Base-by-base conservation (phyloP, 2,329 filamentous ascomycete species). In the Berkeleyomyces rouxiae region DNA sequence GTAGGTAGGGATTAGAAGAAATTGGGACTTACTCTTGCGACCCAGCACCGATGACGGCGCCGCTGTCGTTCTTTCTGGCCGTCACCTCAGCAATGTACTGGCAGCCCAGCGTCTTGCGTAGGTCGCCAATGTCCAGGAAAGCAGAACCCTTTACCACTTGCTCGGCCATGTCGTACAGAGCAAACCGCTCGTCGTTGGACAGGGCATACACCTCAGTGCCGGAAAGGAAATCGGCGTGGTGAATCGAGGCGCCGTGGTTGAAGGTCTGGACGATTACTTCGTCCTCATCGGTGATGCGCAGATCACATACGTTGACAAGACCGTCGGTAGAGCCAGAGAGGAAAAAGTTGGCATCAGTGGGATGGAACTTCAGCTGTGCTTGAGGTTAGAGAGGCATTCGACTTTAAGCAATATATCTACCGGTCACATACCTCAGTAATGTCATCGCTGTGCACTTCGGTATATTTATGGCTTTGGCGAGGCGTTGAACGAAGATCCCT, bases 321-420 rank as follows among this genome's bases (percentile, higher is more conserved):
- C 87, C 87, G 72, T 93, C 88, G 11, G 87, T 92, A 44, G 86
- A 89, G 51, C 86, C 87, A 1, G 87, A 89, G 9, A 92, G 77
- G 4, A 92, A 79, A 13, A 87, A 75, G 53, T 80, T 77, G 0
- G 81, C 77, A 58, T 80, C 75, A 2, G 72, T 74, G 0, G 84
- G 83, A 71, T 88, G 84, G 68, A 84, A 83, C 69, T 68, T 64
- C 2, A 76, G 72, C 11, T 65, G 44, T 23, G 47, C 7, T 57
- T 9, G 47, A 23, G 36, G 46, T 65, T 43, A 61, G 42, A 46
- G 31, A 7, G 7, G 7, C 16, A 9, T 31, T 2, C 11, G 1
- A 10, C 9, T 16, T 37, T 13, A 44, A 1, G 39, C 31, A 13
- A 9, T 57, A 36, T 16, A 9, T 57, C 31, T 16, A 6, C 66